Evolutionary conservation across 768 basidiomycete genomes (phyloP), one percentile per base, ranked within the genome.

Genomic region (Harrya chromipes): DNA sequence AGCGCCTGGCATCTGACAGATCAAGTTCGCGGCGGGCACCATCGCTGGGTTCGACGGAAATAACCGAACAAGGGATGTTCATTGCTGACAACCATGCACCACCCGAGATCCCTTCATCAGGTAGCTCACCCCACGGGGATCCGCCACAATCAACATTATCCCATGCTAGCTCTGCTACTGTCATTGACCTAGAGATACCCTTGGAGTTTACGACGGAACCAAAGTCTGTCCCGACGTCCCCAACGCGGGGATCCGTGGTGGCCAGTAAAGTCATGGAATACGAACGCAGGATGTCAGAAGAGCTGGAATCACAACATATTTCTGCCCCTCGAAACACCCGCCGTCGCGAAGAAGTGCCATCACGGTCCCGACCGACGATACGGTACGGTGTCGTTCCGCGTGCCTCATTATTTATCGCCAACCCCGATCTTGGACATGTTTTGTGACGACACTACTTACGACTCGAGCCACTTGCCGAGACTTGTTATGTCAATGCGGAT

Each of bases 321-420:
- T 66, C 70, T n/a, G 57, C 56, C 6, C 64, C 69, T 29, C 68
- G 62, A 43, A 78, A 74, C 57, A 75, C 72, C 17, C 74, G 66
- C 59, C 69, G 67, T 43, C 66, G 55, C 44, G 77, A 78, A 58
- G 75, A 74, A 59, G 65, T 66, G 49, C 60, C 70, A 41, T 70
- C 64, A 52, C 74, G 68, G 60, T 67, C 70, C 44, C 67, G 70
- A 44, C 56, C 68, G 43, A 66, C 64, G 37, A 71, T 82, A 33
- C 74, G 78, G 23, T 90, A 90, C 63, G 87, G 86, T 12, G 74
- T 90, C 29, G 82, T 76, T 31, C 80, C 81, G 20, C 76, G 78
- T 52, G 68, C 79, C 17, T 80, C 80, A 53, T 72, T 91, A 26
- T 90, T 80, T 56, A 75, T 91, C 44, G 85, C 85, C 20, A 90